Percentiles rank a stretch among this genome's conserved stretches.
Evolutionary conservation across 116 monocot species (phyloP).

Genomic region (Papilionanthe hybrid): DNA sequence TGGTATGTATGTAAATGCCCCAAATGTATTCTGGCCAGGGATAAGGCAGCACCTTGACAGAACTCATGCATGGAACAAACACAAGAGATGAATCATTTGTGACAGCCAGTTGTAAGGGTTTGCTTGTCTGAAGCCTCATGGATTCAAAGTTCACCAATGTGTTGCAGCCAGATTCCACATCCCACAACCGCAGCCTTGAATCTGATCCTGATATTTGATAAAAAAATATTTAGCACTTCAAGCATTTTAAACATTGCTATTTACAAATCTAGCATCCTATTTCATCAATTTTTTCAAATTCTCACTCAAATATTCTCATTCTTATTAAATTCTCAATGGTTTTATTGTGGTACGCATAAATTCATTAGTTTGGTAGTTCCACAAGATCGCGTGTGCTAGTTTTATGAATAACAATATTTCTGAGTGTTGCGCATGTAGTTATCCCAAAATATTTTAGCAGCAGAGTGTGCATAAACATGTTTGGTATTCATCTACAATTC

Average conservation of each 20-base stretch:
- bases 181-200: slow-evolving; percentile 91
- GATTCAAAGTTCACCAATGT: slow-evolving; percentile 87
- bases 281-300: too few species aligned
- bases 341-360: too few species aligned
- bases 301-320: too few species aligned
- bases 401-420: too few species aligned
- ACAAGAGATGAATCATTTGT: slow-evolving; percentile 67
- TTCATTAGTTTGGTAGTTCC: too few species aligned
- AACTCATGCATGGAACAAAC: slow-evolving; percentile 86
- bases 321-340: too few species aligned
- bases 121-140: slow-evolving; percentile 63
- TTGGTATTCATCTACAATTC: background rate
- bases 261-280: too few species aligned
- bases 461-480: background rate
- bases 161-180: slow-evolving; percentile 89
- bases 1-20: too few species aligned
- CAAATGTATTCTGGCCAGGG: background rate
- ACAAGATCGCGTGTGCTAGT: too few species aligned
- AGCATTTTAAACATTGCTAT: too few species aligned
- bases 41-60: slow-evolving; percentile 55
- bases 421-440: too few species aligned
- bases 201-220: slow-evolving; percentile 63
- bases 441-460: background rate
- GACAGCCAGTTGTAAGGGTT: slow-evolving; percentile 63
- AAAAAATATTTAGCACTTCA: background rate